Evolutionary conservation across 2,329 filamentous ascomycete species (phyloP), one percentile per base, ranked within the genome.

Genomic region (Curvularia sp.): DNA sequence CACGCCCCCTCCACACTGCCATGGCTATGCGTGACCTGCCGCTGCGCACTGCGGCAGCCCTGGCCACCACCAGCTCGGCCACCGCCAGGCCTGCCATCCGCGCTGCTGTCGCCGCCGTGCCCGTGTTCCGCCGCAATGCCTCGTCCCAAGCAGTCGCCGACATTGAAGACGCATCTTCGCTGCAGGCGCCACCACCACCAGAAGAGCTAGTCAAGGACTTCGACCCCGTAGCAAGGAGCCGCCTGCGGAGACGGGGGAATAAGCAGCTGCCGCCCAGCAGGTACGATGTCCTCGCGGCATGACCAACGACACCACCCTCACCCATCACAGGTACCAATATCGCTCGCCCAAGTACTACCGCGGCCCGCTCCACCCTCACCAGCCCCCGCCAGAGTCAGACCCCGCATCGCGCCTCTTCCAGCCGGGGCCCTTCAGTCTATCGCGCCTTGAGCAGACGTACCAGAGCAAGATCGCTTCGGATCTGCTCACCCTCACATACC

Each of bases 271-370:
- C 85, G 8, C 76, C 80, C 12, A 84, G 83, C 81, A 84, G 84
- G 84, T 86, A 75, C 27, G 61, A 12, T 1, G n/a, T 2, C 13
- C 51, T 42, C 49, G 46, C 21, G 28, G 5, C 41, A 46, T 5
- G 23, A 25, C 13, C 27, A 43, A 23, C 8, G 21, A 21, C 19
- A 27, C 19, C 30, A 5, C 5, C 23, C 53, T 59, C 47, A 67
- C 43, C 49, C 32, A 19, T 13, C 18, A 3, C 61, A 96, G 94
- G 84, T 99, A 98, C 81, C 91, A 96, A 79, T 98, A 90, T 79
- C 92, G 93, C 65, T 89, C 94, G 49, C 95, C 95, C 63, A 95
- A 94, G 81, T 99, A 93, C 84, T 89, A 97, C 78, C 91, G 94
- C 72, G 95, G 95, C 55, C 93, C 93, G 64, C 84, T 98, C 23